phyloP scores from a whole-genome alignment of 2,329 filamentous ascomycete species.

The Fusarium sp. region DNA sequence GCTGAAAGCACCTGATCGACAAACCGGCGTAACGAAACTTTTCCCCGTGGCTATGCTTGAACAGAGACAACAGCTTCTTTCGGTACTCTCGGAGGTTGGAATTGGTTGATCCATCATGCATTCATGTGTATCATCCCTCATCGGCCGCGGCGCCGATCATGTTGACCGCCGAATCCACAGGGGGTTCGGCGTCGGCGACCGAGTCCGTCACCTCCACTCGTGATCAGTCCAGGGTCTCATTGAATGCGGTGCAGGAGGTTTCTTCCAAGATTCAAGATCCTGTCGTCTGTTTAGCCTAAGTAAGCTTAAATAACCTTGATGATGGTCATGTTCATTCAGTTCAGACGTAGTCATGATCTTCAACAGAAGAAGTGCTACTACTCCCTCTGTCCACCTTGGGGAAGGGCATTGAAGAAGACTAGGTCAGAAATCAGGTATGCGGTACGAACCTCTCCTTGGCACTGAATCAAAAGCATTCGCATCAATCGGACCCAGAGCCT shows the following conservation, averaged over 20 bases:
- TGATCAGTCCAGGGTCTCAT: not conserved
- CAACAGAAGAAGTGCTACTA: not conserved
- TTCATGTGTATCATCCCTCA: not conserved
- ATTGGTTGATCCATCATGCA: constrained; percentile 4
- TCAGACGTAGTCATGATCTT: not conserved
- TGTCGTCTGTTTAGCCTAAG: not conserved
- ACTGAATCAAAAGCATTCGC: not conserved
- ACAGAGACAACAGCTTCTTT: not conserved
- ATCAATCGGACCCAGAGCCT: not conserved
- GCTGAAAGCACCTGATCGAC: constrained; percentile 1
- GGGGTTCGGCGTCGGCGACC: constrained; percentile 27
- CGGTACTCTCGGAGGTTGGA: not conserved
- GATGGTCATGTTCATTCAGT: not conserved
- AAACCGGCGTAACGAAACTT: not conserved
- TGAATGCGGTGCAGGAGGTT: not conserved
- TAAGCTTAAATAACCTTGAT: not conserved
- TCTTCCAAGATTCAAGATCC: not conserved
- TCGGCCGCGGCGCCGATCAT: constrained; percentile 27
- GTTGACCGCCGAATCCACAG: constrained; percentile 9
- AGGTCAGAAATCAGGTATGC: not conserved
- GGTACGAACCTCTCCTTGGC: not conserved
- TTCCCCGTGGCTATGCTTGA: not conserved
- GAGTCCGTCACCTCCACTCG: constrained; percentile 13
- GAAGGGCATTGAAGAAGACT: not conserved
- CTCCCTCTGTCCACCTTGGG: no score